Evolutionary conservation across 2,329 filamentous ascomycete species (phyloP), one percentile per base, ranked within the genome.

Genomic region (Xylaria sp.): DNA sequence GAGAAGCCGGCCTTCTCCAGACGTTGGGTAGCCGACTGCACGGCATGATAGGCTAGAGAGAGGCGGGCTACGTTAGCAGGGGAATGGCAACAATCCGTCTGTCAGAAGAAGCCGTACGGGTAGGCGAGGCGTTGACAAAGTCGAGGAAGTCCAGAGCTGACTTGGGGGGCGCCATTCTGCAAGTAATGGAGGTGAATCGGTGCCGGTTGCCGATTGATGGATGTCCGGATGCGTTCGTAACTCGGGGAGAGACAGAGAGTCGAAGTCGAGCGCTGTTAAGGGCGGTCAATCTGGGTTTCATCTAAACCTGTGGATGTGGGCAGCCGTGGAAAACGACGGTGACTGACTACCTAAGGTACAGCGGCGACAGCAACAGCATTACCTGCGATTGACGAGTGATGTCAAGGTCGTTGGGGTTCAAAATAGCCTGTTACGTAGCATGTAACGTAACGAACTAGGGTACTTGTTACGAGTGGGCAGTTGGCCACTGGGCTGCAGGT

Each of bases 91-190:
- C 19, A 19, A 42, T 19, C 19, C n/a, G 21, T 21, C 19, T 42
- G 40, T 22, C 19, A 16, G 18, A 13, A 16, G 18, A 13, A 7
- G 54, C 26, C 53, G 38, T 81, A 96, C 92, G 93, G 48, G 92
- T 96, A 11, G 94, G 94, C 54, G 92, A 97, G 60, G 88, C 90
- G 75, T 97, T 96, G 72, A 97, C 88, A 76, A 96, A 97, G 75
- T 91, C 88, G 69, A 96, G 76, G 73, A 97, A 96, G 78, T 95
- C 91, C 74, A 89, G 78, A 50, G 90, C 90, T 49, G 84, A 74
- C 63, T 78, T 72, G 34, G 78, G 76, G 46, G 80, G 76, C 44
- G 79, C 75, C 82, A 84, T 84, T 65, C 56, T 73, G 61, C 48
- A 44, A 19, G 52, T 39, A 46, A 49, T 52, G 47, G 54, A 64